phyloP scores from a whole-genome alignment of 192 early-diverging fungal genomes.

The Rhizophagus clarus region DNA sequence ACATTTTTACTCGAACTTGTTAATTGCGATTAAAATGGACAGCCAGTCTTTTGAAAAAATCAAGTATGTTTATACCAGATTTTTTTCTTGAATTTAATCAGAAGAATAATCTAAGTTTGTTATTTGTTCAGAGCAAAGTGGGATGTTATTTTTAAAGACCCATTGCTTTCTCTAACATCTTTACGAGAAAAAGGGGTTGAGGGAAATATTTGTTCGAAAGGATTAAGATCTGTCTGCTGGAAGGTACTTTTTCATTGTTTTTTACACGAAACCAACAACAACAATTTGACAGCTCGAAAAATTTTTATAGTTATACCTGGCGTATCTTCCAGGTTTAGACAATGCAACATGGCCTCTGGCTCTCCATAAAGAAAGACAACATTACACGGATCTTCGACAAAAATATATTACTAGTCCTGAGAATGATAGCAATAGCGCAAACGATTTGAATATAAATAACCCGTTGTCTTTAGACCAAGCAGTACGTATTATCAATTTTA shows the following conservation, averaged over 20 bases:
- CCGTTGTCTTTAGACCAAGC: conserved; percentile 83
- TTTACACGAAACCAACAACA: background rate
- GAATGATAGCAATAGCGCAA: conserved; percentile 47
- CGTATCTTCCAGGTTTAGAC: conserved; percentile 54
- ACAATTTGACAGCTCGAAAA: background rate
- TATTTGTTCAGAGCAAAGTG: conserved; percentile 42
- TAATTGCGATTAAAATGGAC: conserved; percentile 1
- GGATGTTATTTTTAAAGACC: conserved; percentile 55
- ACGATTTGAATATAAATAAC: conserved; percentile 76
- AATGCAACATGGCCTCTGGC: conserved; percentile 59
- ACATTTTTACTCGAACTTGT: too few species aligned
- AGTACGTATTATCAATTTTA: conserved; percentile 1
- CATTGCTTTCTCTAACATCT: conserved; percentile 44
- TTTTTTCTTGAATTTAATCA: background rate
- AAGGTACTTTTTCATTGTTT: conserved; percentile 41
- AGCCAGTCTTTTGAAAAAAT: conserved; percentile 20
- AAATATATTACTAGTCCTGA: conserved; percentile 69
- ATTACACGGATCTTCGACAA: conserved; percentile 66
- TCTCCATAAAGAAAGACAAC: conserved; percentile 64
- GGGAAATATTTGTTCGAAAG: conserved; percentile 50
- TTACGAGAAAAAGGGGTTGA: conserved; percentile 49
- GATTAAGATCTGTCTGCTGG: conserved; percentile 61
- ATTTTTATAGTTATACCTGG: conserved; percentile 51
- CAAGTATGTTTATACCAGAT: conserved; percentile 18
- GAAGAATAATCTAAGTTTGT: background rate